These are phyloP conservation scores for Ganoderma boninense DNA, from an alignment of 1,284 basidiomycete species.

Conservation along the genomic window DNA sequence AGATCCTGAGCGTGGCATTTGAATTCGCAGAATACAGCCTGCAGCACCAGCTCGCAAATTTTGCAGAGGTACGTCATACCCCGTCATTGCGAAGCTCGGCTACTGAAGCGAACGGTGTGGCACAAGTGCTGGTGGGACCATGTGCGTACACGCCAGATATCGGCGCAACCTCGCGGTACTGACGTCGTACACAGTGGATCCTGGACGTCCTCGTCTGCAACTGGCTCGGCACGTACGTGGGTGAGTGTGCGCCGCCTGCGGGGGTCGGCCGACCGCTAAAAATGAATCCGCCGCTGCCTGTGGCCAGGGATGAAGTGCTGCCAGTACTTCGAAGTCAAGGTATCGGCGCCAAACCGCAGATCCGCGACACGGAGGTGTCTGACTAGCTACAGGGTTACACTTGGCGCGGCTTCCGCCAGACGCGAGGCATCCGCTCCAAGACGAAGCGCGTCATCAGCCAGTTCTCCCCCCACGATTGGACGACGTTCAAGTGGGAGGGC, in stretches of 20 bases:
- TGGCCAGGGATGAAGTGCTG: conserved; percentile 82
- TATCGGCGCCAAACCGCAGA: conserved; percentile 37
- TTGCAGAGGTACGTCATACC: conserved; percentile 70
- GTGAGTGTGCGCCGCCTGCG: conserved; percentile 47
- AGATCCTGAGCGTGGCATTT: conserved; percentile 87
- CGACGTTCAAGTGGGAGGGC: conserved; percentile 87
- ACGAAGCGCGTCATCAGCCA: conserved; percentile 81
- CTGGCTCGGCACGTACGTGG: conserved; percentile 85
- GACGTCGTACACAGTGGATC: conserved; percentile 66
- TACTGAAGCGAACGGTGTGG: conserved; percentile 23
- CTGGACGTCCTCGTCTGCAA: conserved; percentile 87
- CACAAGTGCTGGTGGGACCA: conserved; percentile 91
- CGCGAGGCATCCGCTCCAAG: conserved; percentile 76
- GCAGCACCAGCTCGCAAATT: conserved; percentile 85
- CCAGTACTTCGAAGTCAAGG: conserved; percentile 87
- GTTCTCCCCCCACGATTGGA: conserved; percentile 88
- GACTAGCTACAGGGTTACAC: conserved; percentile 68
- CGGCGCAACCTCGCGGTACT: conserved; percentile 21
- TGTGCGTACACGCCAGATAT: conserved; percentile 54
- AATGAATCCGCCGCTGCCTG: conserved; percentile 17
- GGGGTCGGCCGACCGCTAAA: conserved; percentile 31
- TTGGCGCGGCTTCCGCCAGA: conserved; percentile 85
- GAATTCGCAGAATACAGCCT: conserved; percentile 87
- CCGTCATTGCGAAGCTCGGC: conserved; percentile 23
- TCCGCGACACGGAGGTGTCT: conserved; percentile 7